Evolutionary conservation across 2,329 filamentous ascomycete genomes (phyloP).

Genomic region (Truncatella angustata): DNA sequence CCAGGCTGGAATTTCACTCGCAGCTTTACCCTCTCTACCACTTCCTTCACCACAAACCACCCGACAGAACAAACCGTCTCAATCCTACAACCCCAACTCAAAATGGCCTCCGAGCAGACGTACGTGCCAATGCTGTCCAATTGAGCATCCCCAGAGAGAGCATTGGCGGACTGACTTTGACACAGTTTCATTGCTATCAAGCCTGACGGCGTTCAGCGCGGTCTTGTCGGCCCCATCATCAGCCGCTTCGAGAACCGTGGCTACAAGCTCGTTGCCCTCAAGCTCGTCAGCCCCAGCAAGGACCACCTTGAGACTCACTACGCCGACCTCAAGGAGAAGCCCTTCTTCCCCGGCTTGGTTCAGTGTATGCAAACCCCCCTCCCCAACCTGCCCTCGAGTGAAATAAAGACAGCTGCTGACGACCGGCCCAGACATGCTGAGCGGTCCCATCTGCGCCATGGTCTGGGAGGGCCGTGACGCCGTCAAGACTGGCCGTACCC

Average conservation of each 20-base stretch:
- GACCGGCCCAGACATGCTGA: slow-evolving; percentile 82
- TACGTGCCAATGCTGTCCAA: slow-evolving; percentile 16
- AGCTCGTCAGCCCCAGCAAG: slow-evolving; percentile 85
- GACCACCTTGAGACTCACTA: slow-evolving; percentile 98
- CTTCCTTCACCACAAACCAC: slow-evolving; percentile 9
- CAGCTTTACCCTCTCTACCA: slow-evolving; percentile 17
- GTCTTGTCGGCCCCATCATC: slow-evolving; percentile 97
- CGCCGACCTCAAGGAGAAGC: slow-evolving; percentile 85
- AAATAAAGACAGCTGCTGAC: not conserved
- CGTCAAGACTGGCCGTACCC: slow-evolving; percentile 95
- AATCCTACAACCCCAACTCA: slow-evolving; percentile 18
- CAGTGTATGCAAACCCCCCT: too few species aligned
- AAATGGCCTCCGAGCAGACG: slow-evolving; percentile 32
- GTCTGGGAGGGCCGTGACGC: slow-evolving; percentile 99
- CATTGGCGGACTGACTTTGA: slow-evolving; percentile 30
- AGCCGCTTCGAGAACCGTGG: slow-evolving; percentile 95
- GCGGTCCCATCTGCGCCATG: slow-evolving; percentile 97
- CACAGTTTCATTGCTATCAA: slow-evolving; percentile 99
- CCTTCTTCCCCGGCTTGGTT: slow-evolving; percentile 95
- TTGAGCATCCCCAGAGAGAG: not conserved
- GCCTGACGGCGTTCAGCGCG: slow-evolving; percentile 98
- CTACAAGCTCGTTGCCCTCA: slow-evolving; percentile 98
- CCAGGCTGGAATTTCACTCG: slow-evolving; percentile 24
- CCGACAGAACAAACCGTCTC: slow-evolving; percentile 13
- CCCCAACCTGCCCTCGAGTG: too few species aligned